Conservation (phyloP, 805 yeast genomes). For the Saturnispora dispora region DNA sequence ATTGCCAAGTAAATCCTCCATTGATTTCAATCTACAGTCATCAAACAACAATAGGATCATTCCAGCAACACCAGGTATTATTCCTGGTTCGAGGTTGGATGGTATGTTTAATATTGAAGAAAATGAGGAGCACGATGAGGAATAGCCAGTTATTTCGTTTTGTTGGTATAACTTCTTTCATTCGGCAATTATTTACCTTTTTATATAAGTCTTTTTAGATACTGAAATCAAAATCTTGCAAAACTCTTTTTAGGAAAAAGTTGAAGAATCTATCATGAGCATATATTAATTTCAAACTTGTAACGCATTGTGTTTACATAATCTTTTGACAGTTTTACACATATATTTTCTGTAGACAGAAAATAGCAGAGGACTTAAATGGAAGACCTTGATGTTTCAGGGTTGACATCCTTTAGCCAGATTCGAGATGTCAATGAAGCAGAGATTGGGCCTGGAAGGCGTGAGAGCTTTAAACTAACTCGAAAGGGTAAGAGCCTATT, state of each 20-base stretch:
- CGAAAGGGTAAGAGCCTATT: conserved; percentile 7
- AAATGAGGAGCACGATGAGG: background rate
- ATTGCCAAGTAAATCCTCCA: background rate
- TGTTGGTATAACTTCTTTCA: too few species aligned
- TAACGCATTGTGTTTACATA: background rate
- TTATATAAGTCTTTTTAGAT: background rate
- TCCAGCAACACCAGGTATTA: conserved; percentile 14
- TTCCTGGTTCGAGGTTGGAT: conserved; percentile 12
- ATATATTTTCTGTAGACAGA: background rate
- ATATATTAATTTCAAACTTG: background rate
- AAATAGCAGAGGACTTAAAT: background rate
- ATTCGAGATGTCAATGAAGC: background rate
- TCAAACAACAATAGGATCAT: background rate
- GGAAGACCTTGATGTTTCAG: conserved; percentile 1
- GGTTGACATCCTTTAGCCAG: background rate
- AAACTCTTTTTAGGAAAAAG: background rate
- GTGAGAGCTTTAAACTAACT: conserved; percentile 1
- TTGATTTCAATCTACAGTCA: background rate
- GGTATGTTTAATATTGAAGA: conserved; percentile 8
- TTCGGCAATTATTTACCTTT: background rate
- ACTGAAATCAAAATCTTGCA: background rate
- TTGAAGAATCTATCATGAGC: background rate
- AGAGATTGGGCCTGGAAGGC: background rate
- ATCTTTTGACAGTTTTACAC: background rate
- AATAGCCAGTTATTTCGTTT: too few species aligned